Evolutionary conservation across 2,329 filamentous ascomycete genomes (phyloP), one percentile per base, ranked within the genome.

Genomic region (Colletotrichum falcatum): DNA sequence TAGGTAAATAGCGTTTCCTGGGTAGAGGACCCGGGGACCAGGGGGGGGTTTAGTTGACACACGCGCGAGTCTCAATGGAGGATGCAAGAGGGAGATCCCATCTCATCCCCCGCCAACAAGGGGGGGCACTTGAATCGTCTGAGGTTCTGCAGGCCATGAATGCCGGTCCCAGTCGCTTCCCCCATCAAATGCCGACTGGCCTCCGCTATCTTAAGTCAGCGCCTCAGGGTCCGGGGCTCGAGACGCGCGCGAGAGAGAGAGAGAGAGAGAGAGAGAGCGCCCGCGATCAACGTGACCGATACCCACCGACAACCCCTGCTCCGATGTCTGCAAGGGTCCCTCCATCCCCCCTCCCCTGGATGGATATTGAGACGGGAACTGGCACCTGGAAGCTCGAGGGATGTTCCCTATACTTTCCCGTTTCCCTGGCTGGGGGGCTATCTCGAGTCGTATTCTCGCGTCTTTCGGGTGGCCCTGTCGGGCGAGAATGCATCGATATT

Each of bases 71-170:
- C 42, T 49, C 42, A 6, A n/a, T 51, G 9, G 23, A 39, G 33
- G 30, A 20, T 5, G 44, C 37, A 20, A 51, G 18, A 11, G 20
- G 18, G 42, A n/a, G 42, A 44, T 44, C 42, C 42, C 42, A 44
- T 44, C 20, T 14, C 23, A 53, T 42, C 23, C 7, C 44, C 46
- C 46, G 46, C 46, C 59, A 30, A 42, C 33, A 30, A 30, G 39
- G 59, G 18, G 18, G 42, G 6, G n/a, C 20, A 42, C 48, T 56
- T 48, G 58, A 70, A 62, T 70, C 67, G 67, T 70, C 67, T 66
- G 67, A 70, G 67, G 58, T 66, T 61, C 44, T 55, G 33, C 51
- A 53, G 8, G 49, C 51, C 61, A 39, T 44, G 58, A 46, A 67
- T 58, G 58, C 66, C 58, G 35, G 63, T 61, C 58, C 56, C 39